Evolutionary conservation across 768 basidiomycete species (phyloP), one percentile per base, ranked within the genome.

Genomic region (Trametopsis cervina): DNA sequence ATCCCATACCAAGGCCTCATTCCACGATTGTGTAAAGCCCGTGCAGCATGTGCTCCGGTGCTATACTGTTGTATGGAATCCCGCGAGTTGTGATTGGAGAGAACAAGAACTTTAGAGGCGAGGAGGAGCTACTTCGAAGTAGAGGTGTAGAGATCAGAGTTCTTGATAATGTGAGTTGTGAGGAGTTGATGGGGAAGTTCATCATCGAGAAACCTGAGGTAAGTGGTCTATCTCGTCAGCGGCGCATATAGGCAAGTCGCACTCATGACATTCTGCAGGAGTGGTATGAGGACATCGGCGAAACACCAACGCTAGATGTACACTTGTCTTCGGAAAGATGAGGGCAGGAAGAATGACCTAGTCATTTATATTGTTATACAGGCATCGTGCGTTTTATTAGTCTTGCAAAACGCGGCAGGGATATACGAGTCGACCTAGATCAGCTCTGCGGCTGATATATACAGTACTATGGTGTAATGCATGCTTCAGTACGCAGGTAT

Each of bases 31-130:
- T 51, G 9, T 53, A 56, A 21, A 77, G 77, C 38, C 83, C 83
- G 2, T 84, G 83, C 56, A 71, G 66, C 44, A 82, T 83, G 83
- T 84, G 83, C 56, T 71, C 75, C 1, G 82, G 81, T 6, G 75
- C 81, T 1, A 76, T 80, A 21, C 50, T 79, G n/a, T 66, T 83
- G 9, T 83, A 80, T 63, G 74, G 75, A 40, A 82, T 85, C 35
- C 77, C 78, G 4, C 72, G 81, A 4, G 75, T 83, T 6, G 80
- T 85, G 10, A 76, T 85, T 40, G 81, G 81, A 15, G 82, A 84
- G 59, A 80, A 82, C 52, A 40, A 51, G 15, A 83, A 69, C 29
- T 79, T 74, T 54, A 51, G 71, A 13, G 80, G 78, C 7, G 73
- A 69, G 1, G 82, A 84, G 54, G 69, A 75, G 17, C 64, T 81